A percentile compares a stretch with the other conserved stretches of the same genome.
Evolutionary conservation across 768 basidiomycete species (phyloP).

Genomic region (Serendipita vermifera): DNA sequence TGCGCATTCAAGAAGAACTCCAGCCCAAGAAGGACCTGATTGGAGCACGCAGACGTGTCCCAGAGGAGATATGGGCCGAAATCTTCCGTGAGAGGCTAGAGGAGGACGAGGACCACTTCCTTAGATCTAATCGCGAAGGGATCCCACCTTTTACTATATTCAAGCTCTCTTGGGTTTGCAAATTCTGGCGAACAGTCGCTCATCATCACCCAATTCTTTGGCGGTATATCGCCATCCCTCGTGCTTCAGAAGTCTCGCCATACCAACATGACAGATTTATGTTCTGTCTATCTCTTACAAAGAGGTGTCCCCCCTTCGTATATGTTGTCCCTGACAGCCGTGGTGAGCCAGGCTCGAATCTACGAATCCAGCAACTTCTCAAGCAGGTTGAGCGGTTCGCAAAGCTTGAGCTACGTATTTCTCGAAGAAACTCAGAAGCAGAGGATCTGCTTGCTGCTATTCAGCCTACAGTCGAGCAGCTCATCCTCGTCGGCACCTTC

Average conservation of each 20-base stretch:
- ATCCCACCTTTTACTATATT: background rate
- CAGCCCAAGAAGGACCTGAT: background rate
- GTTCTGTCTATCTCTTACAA: background rate
- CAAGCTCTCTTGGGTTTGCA: background rate
- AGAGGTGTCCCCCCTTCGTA: background rate
- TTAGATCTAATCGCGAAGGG: background rate
- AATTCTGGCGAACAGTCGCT: background rate
- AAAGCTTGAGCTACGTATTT: background rate
- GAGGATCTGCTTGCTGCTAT: background rate
- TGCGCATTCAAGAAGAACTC: background rate
- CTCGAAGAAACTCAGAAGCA: conserved; percentile 2
- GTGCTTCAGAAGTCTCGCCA: background rate
- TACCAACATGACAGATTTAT: background rate
- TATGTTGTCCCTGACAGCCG: conserved; percentile 1
- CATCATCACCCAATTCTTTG: background rate
- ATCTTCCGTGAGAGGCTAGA: background rate
- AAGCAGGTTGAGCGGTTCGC: background rate
- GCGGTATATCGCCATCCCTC: background rate
- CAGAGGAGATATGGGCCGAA: background rate
- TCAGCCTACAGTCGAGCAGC: background rate
- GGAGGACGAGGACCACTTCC: background rate
- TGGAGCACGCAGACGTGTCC: background rate
- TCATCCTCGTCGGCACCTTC: background rate
- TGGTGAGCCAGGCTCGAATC: background rate
- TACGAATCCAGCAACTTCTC: background rate